Evolutionary conservation across 768 basidiomycete species (phyloP), one percentile per base, ranked within the genome.

Genomic region (Asterophora parasitica): DNA sequence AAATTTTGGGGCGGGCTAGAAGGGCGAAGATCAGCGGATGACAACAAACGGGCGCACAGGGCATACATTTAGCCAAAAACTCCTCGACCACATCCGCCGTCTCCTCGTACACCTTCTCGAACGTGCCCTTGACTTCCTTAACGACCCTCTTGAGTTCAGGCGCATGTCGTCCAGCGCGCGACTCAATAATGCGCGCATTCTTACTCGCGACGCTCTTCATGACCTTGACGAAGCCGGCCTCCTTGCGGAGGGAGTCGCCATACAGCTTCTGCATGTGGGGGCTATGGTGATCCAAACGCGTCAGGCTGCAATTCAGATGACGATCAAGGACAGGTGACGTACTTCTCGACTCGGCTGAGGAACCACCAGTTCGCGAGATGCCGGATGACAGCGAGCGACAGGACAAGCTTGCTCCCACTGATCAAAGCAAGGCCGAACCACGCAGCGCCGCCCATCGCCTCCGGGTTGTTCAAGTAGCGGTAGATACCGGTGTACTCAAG

Each of bases 181-280:
- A 79, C 58, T 91, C 88, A 19, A 95, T 62, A 6, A 87, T 74
- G 23, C 78, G 77, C 0, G 83, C 89, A 52, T 92, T 90, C 70
- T 84, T 85, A 60, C 77, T 83, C 3, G 93, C 93, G 8, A 94
- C 91, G 50, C 77, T 88, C 68, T 93, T 94, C 65, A 99, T 85
- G n/a, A 97, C 94, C 71, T 97, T 96, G 57, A 95, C 91, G 54
- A 98, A 88, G 43, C 96, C 96, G 1, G 94, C 95, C 49, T 98
- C 95, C 66, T 93, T 92, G 53, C 96, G 84, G 10, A 99, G 72
- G 11, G 88, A 83, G 59, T 94, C 83, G 2, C 96, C 95, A 64
- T 99, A 99, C 15, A 98, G 74, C 62, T 91, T 92, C 52, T 80
- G 83, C 96, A 98, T 98, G 67, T 98, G 96, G n/a, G 96, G 96